These are phyloP conservation scores for Hypseocharis bilobata DNA, from an alignment of 441 rosid genomes.

Conservation along the genomic window DNA sequence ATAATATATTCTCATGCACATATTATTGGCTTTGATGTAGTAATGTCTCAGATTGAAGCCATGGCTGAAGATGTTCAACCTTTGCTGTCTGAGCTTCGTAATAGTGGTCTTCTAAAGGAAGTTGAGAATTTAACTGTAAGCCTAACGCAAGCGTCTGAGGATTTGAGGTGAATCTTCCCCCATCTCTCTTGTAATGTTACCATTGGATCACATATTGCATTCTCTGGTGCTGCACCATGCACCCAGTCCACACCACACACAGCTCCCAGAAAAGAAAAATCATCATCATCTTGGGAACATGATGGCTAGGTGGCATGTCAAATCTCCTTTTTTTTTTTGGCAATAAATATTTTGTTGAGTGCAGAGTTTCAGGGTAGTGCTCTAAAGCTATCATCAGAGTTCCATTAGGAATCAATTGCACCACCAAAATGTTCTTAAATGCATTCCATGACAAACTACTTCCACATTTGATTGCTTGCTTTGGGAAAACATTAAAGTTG, in stretches of 20 bases:
- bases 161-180: conserved; percentile 55
- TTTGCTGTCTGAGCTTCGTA: conserved; percentile 67
- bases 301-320: too few species aligned
- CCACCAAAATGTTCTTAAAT: too few species aligned
- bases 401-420: too few species aligned
- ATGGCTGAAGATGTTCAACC: conserved; percentile 96
- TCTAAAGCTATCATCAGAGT: too few species aligned
- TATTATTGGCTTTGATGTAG: conserved; percentile 48
- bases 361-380: too few species aligned
- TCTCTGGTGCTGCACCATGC: not conserved
- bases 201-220: not conserved
- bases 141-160: conserved; percentile 77
- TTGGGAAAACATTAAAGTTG: too few species aligned
- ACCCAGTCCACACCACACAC: too few species aligned
- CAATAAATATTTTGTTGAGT: too few species aligned
- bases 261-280: not conserved
- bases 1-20: conserved; percentile 38
- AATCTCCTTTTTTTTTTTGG: too few species aligned
- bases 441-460: too few species aligned
- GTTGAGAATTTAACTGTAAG: conserved; percentile 68
- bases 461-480: too few species aligned
- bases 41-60: conserved; percentile 85
- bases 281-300: too few species aligned
- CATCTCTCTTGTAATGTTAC: not conserved
- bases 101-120: conserved; percentile 77